Conservation (phyloP, 257 asterid genomes). For the Leptodermis oblonga region DNA sequence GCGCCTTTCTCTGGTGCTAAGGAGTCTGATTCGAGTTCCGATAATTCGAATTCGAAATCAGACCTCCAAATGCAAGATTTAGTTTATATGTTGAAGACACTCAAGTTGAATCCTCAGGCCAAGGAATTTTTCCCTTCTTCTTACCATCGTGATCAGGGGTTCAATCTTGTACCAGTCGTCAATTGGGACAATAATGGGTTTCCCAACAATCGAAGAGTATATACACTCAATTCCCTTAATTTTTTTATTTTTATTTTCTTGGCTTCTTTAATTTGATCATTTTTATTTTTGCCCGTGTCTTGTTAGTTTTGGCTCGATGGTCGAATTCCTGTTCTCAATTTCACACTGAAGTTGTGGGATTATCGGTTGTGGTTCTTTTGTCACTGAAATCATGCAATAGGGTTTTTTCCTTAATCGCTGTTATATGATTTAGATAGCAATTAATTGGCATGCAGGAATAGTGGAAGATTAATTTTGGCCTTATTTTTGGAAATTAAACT, state of each 20-base stretch:
- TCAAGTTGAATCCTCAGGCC: conserved; percentile 85
- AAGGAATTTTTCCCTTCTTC: conserved; percentile 88
- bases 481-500: background rate
- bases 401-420: background rate
- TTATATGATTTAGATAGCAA: background rate
- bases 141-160: conserved; percentile 47
- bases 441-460: background rate
- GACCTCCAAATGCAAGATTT: conserved; percentile 63
- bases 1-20: conserved; percentile 34
- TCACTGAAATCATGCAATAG: background rate
- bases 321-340: background rate
- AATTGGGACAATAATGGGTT: conserved; percentile 47
- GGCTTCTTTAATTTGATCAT: conserved; percentile 11
- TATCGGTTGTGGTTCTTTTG: background rate
- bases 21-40: conserved; percentile 42
- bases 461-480: background rate
- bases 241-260: background rate
- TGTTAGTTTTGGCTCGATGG: background rate
- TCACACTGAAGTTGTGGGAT: background rate
- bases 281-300: background rate
- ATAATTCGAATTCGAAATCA: conserved; percentile 46
- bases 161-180: conserved; percentile 40
- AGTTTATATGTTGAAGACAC: conserved; percentile 61
- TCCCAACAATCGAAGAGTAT: conserved; percentile 67
- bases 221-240: conserved; percentile 20